These are phyloP conservation scores for Mesembryanthemum crystallinum DNA, from an alignment of 148 eudicot genomes.

Conservation along the genomic window DNA sequence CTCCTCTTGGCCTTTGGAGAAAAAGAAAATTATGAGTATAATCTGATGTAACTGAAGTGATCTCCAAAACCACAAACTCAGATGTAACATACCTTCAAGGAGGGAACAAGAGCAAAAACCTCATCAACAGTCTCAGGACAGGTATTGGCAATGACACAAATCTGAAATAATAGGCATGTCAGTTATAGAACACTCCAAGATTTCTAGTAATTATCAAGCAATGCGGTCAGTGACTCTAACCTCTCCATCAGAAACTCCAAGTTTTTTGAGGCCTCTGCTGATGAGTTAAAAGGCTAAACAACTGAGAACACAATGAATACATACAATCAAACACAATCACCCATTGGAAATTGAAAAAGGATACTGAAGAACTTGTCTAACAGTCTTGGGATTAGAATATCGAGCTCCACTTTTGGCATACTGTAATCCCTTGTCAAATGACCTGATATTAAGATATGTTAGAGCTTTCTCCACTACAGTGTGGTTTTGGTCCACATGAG, in stretches of 20 bases:
- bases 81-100: slow-evolving; percentile 62
- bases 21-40: slow-evolving; percentile 1
- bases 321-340: neutral
- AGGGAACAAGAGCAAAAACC: slow-evolving; percentile 69
- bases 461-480: slow-evolving; percentile 6
- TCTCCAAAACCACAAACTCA: neutral
- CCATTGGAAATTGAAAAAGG: slow-evolving; percentile 38
- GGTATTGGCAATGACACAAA: slow-evolving; percentile 71
- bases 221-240: slow-evolving; percentile 33
- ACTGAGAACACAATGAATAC: slow-evolving; percentile 4
- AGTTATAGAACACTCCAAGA: neutral
- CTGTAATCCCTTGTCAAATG: slow-evolving; percentile 74
- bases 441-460: slow-evolving; percentile 40
- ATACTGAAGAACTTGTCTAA: slow-evolving; percentile 70
- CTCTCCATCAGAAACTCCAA: slow-evolving; percentile 78
- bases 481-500: neutral
- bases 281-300: slow-evolving; percentile 52
- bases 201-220: neutral
- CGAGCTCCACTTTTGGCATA: slow-evolving; percentile 60
- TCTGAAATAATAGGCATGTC: slow-evolving; percentile 38
- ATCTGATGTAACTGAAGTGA: neutral
- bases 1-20: slow-evolving; percentile 46
- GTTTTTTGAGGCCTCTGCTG: slow-evolving; percentile 58
- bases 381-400: slow-evolving; percentile 50
- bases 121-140: slow-evolving; percentile 67